Percentiles rank a stretch among this genome's conserved stretches.
These are phyloP conservation scores for Oryza longistaminata DNA, from an alignment of 176 grass and related monocot species.

Conservation along the genomic window DNA sequence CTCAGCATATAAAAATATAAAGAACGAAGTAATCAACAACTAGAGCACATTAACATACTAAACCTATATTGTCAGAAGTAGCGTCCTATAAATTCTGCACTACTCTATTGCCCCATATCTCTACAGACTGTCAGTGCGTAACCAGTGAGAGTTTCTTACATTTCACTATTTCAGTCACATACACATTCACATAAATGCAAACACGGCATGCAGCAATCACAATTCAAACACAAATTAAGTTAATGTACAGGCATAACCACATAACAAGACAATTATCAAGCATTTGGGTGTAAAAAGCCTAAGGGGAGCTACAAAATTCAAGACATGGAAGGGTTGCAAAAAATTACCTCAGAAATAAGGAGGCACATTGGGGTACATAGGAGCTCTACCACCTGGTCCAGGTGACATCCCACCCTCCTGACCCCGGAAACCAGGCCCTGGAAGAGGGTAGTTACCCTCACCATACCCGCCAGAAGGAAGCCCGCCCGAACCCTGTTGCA, in stretches of 20 bases:
- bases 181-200: conserved; percentile 3
- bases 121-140: not conserved
- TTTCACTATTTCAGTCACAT: not conserved
- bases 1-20: not conserved
- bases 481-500: conserved; percentile 56
- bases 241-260: conserved; percentile 16
- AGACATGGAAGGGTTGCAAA: not conserved
- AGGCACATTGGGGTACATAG: conserved; percentile 74
- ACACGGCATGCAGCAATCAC: not conserved
- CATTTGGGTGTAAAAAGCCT: not conserved
- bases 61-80: conserved; percentile 1
- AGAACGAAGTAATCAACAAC: not conserved
- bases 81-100: not conserved
- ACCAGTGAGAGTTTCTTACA: not conserved
- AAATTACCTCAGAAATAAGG: conserved; percentile 93
- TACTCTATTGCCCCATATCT: not conserved
- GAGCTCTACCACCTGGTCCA: conserved; percentile 56
- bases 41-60: not conserved
- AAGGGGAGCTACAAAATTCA: conserved; percentile 6
- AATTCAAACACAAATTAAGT: conserved; percentile 24
- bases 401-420: conserved; percentile 70
- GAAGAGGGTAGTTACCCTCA: conserved; percentile 65
- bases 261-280: not conserved
- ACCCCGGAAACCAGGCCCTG: conserved; percentile 57
- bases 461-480: conserved; percentile 55